These are phyloP conservation scores for Euphorbia celastroides DNA, from an alignment of 441 rosid genomes.

Conservation along the genomic window DNA sequence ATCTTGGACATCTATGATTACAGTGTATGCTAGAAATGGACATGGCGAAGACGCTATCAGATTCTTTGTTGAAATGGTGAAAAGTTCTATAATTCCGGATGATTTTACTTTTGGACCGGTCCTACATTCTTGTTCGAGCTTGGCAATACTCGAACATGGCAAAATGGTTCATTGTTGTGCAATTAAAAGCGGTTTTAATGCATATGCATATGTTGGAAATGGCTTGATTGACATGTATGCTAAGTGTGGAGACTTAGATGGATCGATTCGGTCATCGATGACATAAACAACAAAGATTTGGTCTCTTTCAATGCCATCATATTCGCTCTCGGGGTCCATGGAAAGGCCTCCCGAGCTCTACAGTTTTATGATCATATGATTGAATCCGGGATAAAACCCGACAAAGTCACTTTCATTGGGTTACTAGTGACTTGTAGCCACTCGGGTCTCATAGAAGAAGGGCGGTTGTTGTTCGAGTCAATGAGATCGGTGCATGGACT, in stretches of 20 bases:
- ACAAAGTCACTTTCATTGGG: constrained; percentile 65
- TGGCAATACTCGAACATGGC: constrained; percentile 53
- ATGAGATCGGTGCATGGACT: constrained; percentile 45
- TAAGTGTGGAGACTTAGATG: constrained; percentile 59
- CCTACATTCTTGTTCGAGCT: constrained; percentile 65
- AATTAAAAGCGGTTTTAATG: constrained; percentile 44
- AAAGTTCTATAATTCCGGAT: constrained; percentile 32
- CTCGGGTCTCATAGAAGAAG: constrained; percentile 58
- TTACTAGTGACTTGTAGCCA: constrained; percentile 72
- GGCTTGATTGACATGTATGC: constrained; percentile 73
- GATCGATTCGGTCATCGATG: constrained; percentile 45
- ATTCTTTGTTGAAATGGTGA: constrained; percentile 45
- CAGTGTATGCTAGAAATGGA: constrained; percentile 62
- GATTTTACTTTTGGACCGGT: constrained; percentile 54
- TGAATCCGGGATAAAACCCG: constrained; percentile 49
- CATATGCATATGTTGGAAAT: constrained; percentile 56
- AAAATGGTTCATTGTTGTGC: constrained; percentile 65
- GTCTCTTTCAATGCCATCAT: constrained; percentile 72
- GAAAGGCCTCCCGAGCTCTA: constrained; percentile 48
- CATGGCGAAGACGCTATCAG: constrained; percentile 51
- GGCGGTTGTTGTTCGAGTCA: constrained; percentile 33
- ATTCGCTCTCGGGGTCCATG: constrained; percentile 66
- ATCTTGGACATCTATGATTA: constrained; percentile 73
- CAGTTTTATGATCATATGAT: constrained; percentile 48
- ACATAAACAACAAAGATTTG: constrained; percentile 48